Base-by-base conservation (phyloP, 805 yeast species). In the Ascoidea rubescens region DNA sequence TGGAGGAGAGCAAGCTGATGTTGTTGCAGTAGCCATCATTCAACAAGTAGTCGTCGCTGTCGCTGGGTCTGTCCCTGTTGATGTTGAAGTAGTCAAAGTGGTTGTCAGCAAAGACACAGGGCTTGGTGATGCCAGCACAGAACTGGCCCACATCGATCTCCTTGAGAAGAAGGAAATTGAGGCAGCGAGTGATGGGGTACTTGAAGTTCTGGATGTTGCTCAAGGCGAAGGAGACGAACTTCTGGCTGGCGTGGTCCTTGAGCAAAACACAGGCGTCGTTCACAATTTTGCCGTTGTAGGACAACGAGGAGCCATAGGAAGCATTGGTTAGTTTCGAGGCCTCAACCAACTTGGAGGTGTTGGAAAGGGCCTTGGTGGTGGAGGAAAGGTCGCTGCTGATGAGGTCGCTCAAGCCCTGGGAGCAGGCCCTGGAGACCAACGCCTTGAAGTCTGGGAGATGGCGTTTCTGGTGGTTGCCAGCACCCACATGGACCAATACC, bases 401-500 rank as follows among this genome's bases (percentile, higher is more conserved):
- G 14, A 46, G 21, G 5, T 31, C 32, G 45, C 6, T 16, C 5
- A 33, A 5, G 21, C 46, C 48, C 31, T 33, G n/a, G 28, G 30
- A 33, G 16, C 54, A 52, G 5, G 72, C 66, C n/a, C 53, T 47
- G 37, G 55, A 57, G 8, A 72, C 55, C 8, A 73, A 60, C 6
- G 51, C 52, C 53, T 57, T 66, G 55, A 68, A 71, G n/a, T 54
- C 50, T 1, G 44, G 32, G 5, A 52, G 54, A 31, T 59, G 58
- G 4, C 48, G 47, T 2, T 32, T 44, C 5, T 66, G 60, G 57
- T 76, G 80, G 42, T 59, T 64, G 1, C 82, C 82, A 4, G 82
- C 82, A 0, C 82, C 81, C 30, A 74, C 60, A 59, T 77, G 81
- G n/a, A 70, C 60, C 7, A 76, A 55, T 33, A 60, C 49, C 42